phyloP scores from a whole-genome alignment of 768 basidiomycete genomes.

The Xerocomellus amylosporus region DNA sequence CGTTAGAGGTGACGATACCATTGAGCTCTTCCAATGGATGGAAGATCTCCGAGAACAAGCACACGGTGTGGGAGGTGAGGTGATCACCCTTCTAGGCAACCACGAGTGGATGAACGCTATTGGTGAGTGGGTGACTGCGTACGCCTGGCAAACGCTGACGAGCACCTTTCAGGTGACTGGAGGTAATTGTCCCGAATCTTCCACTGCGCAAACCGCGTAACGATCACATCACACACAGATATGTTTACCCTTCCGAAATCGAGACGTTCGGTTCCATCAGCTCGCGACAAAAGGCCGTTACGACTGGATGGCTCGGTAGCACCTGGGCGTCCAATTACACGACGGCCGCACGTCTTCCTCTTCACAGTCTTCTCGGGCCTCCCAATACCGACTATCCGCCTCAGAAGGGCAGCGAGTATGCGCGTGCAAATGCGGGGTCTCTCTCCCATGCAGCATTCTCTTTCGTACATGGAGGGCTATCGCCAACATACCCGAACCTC shows the following conservation, averaged over 20 bases:
- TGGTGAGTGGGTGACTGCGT: constrained; percentile 39
- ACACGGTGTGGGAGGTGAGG: constrained; percentile 57
- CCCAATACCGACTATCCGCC: constrained; percentile 63
- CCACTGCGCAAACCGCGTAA: constrained; percentile 3
- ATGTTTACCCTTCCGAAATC: constrained; percentile 80
- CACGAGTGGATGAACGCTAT: constrained; percentile 96
- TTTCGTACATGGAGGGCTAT: constrained; percentile 91
- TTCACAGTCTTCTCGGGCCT: constrained; percentile 66
- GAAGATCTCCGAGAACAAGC: constrained; percentile 80
- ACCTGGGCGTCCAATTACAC: constrained; percentile 88
- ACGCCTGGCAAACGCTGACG: constrained; percentile 6
- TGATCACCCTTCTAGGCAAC: constrained; percentile 84
- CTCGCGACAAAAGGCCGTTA: constrained; percentile 69
- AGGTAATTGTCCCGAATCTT: constrained; percentile 43
- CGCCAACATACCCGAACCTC: constrained; percentile 70
- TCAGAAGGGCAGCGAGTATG: constrained; percentile 26
- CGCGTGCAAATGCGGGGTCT: constrained; percentile 38
- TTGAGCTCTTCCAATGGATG: constrained; percentile 81
- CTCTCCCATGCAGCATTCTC: constrained; percentile 81
- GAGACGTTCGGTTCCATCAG: constrained; percentile 74
- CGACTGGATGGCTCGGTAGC: constrained; percentile 72
- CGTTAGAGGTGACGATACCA: constrained; percentile 83
- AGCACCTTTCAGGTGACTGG: constrained; percentile 67
- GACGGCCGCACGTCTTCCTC: constrained; percentile 73
- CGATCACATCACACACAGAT: constrained; percentile 45